Percentiles rank a stretch among this genome's conserved stretches.
Evolutionary conservation across 805 yeast genomes (phyloP).

Genomic region (Candida fluviatilis): DNA sequence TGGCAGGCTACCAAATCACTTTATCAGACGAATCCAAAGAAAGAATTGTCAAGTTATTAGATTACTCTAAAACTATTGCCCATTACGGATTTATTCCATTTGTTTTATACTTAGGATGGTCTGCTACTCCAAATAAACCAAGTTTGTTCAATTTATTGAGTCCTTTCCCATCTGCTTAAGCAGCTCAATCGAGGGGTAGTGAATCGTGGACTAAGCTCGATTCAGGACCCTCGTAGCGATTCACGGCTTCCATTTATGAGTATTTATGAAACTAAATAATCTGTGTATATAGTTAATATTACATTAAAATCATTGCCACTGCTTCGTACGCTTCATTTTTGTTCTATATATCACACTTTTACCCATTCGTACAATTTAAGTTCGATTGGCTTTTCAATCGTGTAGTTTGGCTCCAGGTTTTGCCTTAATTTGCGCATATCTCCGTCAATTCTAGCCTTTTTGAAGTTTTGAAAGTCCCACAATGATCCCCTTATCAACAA

Average conservation of each 20-base stretch:
- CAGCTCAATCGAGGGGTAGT: not conserved
- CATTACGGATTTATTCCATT: constrained; percentile 98
- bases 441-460: too few species aligned
- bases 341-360: too few species aligned
- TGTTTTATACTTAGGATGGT: constrained; percentile 75
- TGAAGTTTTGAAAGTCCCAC: too few species aligned
- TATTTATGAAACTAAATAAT: not conserved
- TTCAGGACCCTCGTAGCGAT: too few species aligned
- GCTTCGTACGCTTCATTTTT: too few species aligned
- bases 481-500: too few species aligned
- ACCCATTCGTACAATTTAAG: too few species aligned
- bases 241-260: not conserved
- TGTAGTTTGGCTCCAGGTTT: too few species aligned
- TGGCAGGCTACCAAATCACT: constrained; percentile 23
- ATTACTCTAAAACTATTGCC: constrained; percentile 77
- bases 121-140: constrained; percentile 78
- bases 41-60: constrained; percentile 79
- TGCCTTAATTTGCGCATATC: too few species aligned
- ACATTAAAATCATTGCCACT: too few species aligned
- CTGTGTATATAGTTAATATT: constrained; percentile 5
- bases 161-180: constrained; percentile 73
- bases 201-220: not conserved
- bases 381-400: too few species aligned
- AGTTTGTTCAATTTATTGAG: constrained; percentile 70
- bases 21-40: constrained; percentile 59